Evolutionary conservation across 306 rosid genomes (phyloP).

Genomic region (Trifolium dubium): DNA sequence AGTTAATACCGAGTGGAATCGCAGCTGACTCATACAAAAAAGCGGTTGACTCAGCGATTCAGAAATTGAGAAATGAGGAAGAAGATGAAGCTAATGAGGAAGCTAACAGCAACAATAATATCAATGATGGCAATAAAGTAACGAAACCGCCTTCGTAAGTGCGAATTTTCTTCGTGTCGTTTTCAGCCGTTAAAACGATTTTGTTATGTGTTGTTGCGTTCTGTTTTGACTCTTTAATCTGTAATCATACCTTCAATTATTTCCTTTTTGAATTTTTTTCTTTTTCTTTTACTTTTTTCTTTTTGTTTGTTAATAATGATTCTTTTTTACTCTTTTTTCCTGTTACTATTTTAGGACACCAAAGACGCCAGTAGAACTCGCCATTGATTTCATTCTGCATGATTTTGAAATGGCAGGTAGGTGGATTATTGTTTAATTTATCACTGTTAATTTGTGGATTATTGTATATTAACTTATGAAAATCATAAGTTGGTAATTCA

Average conservation of each 20-base stretch:
- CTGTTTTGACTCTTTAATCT: constrained; percentile 5
- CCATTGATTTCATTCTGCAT: constrained; percentile 87
- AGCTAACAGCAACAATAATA: constrained; percentile 20
- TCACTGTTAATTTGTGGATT: constrained; percentile 11
- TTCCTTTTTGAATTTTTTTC: constrained; percentile 18
- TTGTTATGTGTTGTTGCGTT: constrained; percentile 21
- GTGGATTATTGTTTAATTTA: constrained; percentile 30
- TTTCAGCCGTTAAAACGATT: constrained; percentile 42
- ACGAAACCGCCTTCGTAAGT: constrained; percentile 67
- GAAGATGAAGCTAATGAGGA: constrained; percentile 50
- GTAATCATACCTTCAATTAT: constrained; percentile 40
- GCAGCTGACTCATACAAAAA: constrained; percentile 85
- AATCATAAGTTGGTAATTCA: not conserved
- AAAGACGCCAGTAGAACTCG: constrained; percentile 79
- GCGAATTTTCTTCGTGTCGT: constrained; percentile 24
- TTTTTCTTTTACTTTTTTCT: not conserved
- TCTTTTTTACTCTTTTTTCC: constrained; percentile 15
- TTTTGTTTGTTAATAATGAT: not conserved
- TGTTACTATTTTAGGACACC: constrained; percentile 53
- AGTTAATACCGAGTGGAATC: constrained; percentile 79
- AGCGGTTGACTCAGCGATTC: constrained; percentile 91
- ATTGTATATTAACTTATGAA: too few relatives aligned
- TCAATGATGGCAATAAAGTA: constrained; percentile 42
- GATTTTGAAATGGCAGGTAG: constrained; percentile 99
- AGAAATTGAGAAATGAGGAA: constrained; percentile 60